Base-by-base conservation (phyloP, 768 basidiomycete species). In the Tricholoma terreum region DNA sequence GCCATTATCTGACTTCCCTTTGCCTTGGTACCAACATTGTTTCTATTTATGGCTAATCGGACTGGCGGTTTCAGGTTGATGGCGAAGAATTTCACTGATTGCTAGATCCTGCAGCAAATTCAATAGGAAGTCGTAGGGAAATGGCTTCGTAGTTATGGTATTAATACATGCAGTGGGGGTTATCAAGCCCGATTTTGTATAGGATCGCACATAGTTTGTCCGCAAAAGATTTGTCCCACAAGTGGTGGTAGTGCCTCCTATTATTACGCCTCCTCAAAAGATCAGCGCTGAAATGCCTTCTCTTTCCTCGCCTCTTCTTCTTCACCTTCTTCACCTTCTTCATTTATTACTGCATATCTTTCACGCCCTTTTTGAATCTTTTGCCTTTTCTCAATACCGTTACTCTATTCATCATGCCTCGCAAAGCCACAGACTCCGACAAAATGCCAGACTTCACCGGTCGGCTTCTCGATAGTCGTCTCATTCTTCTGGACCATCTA, bases 401-500 rank as follows among this genome's bases (percentile, higher is more conserved):
- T 52, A 42, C 45, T 61, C 61, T 57, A 22, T 64, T 52, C 65
- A 70, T 58, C 59, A 82, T 81, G 80, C 73, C 70, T 59, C 75
- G 73, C 58, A 30, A 8, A 49, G 61, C 70, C 58, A 63, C 74
- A 52, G 70, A 73, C 54, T 73, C 79, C 30, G 73, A 79, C 36
- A 64, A 68, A 34, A 73, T 81, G 65, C 83, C 81, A 59, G 74
- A 84, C 61, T 79, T 85, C 63, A 71, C 78, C 46, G 82, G 81
- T 52, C 66, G 70, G 50, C 76, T 92, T 64, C 82, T 84, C 71
- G 73, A 79, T 58, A 84, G 83, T 59, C 83, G 80, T 57, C 80
- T 88, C 65, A 76, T 78, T 62, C 78, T 94, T 61, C 67, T 82
- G 58, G 78, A 83, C 58, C 75, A 78, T 53, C 77, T 94, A 55